A percentile compares a stretch with the other conserved stretches of the same genome.
phyloP scores from a whole-genome alignment of 768 basidiomycete species.

The Lyophyllum atratum region DNA sequence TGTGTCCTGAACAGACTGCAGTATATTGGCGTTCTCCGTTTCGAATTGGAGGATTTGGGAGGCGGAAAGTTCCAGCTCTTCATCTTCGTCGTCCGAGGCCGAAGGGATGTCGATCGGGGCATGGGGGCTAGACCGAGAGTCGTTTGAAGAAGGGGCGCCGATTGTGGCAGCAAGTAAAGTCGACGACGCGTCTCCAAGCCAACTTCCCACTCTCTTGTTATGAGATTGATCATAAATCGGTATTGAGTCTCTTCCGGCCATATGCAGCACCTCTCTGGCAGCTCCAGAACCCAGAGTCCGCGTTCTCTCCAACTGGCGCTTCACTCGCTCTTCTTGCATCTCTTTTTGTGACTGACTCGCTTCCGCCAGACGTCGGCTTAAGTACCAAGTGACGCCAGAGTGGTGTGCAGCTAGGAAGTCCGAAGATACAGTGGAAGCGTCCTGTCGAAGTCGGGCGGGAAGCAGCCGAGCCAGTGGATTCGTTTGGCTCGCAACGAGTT shows the following conservation, averaged over 20 bases:
- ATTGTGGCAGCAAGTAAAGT: constrained; percentile 64
- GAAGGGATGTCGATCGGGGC: constrained; percentile 25
- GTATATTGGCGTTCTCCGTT: constrained; percentile 83
- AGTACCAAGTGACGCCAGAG: constrained; percentile 89
- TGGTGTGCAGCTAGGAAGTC: constrained; percentile 91
- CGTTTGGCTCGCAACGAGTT: constrained; percentile 63
- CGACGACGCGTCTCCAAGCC: constrained; percentile 62
- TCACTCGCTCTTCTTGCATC: constrained; percentile 93
- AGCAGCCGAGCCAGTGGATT: constrained; percentile 72
- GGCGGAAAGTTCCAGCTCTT: constrained; percentile 79
- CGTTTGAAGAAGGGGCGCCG: constrained; percentile 42
- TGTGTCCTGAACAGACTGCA: constrained; percentile 82
- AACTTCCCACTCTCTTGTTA: constrained; percentile 41
- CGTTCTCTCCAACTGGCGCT: constrained; percentile 83
- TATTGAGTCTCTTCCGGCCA: constrained; percentile 33
- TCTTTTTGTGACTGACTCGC: constrained; percentile 79
- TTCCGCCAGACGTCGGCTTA: constrained; percentile 78
- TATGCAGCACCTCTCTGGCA: constrained; percentile 57
- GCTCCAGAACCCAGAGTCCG: constrained; percentile 83
- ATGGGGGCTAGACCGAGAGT: constrained; percentile 26
- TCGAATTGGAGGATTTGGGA: constrained; percentile 95
- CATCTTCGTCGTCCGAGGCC: constrained; percentile 65
- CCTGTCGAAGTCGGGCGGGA: constrained; percentile 67
- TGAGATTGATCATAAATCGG: constrained; percentile 20
- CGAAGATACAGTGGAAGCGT: constrained; percentile 51